Evolutionary conservation across 768 basidiomycete species (phyloP).

Genomic region (Tulasnella sp.): DNA sequence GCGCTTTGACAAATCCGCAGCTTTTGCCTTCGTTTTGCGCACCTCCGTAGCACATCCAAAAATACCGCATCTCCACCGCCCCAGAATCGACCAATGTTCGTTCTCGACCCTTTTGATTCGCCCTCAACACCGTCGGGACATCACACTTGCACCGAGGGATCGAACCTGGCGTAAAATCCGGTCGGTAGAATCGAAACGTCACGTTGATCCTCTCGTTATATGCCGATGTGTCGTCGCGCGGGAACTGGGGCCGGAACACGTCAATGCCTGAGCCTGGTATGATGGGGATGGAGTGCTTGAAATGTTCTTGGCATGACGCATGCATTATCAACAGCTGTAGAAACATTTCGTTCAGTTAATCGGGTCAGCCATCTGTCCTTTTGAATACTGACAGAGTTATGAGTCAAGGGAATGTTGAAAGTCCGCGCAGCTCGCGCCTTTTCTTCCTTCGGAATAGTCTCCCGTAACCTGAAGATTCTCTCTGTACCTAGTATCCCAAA

Average conservation of each 20-base stretch:
- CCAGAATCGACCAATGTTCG: constrained; percentile 24
- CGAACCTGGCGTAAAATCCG: constrained; percentile 57
- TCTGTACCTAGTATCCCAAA: constrained; percentile 42
- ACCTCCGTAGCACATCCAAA: constrained; percentile 75
- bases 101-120: constrained; percentile 67
- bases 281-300: constrained; percentile 44
- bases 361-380: background rate
- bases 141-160: constrained; percentile 67
- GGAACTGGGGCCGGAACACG: constrained; percentile 51
- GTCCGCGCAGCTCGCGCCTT: constrained; percentile 51
- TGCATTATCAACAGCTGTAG: constrained; percentile 76
- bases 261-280: constrained; percentile 64
- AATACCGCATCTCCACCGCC: constrained; percentile 49
- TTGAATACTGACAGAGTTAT: constrained; percentile 55
- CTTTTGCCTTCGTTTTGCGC: constrained; percentile 79
- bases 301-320: constrained; percentile 69
- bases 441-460: constrained; percentile 61
- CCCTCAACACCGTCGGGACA: constrained; percentile 55
- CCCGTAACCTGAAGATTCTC: constrained; percentile 62
- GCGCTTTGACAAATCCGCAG: constrained; percentile 60
- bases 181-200: constrained; percentile 78
- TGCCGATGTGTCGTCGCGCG: constrained; percentile 26
- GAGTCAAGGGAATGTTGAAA: constrained; percentile 62
- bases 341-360: background rate
- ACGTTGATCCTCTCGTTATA: constrained; percentile 72